Base-by-base conservation (phyloP, 305 asterid genomes). In the Rubia peregrina region DNA sequence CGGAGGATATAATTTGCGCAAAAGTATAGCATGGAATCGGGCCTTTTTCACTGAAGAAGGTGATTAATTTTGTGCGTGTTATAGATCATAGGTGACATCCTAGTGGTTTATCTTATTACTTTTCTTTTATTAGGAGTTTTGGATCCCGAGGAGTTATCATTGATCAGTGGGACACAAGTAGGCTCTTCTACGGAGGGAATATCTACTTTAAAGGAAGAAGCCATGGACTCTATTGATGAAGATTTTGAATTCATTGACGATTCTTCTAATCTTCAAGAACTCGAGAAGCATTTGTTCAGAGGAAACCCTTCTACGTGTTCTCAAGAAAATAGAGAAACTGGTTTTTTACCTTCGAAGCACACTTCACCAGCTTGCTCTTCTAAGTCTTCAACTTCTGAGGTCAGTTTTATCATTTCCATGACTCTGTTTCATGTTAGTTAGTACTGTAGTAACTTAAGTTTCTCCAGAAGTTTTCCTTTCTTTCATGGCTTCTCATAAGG, bases 1-100 rank as follows among this genome's bases (percentile, higher is more conserved):
- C 36, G 90, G 86, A 70, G 95, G 88, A 22, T 80, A 66, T 80
- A 90, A 89, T 68, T 77, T 89, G 84, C 88, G 97, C 81, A 93
- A 89, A 77, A 93, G 98, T 82, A 76, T 90, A 78, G 97, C 97
- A 71, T 93, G 98, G 98, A 89, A 93, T 74, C 84, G 86, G 81
- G 96, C 98, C 42, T 93, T 93, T 83, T 88, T 85, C 74, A 93
- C 95, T 63, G 97, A 93, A 75, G 96, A 93, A 86, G 98, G 98
- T 93, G 61, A 73, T 65, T 71, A 13, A 36, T 22, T 44, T 12
- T 67, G 56, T 36, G 42, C 51, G 9, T 8, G 14, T 48, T 62
- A 56, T 41, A 69, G 30, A 59, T 12, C 17, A 53, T 65, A 24
- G 48, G 13, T 21, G 17, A 21, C 43, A 56, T 49, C 42, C 55